Evolutionary conservation across 208 protist species (phyloP).

Genomic region (Acanthamoeba castellanii): DNA sequence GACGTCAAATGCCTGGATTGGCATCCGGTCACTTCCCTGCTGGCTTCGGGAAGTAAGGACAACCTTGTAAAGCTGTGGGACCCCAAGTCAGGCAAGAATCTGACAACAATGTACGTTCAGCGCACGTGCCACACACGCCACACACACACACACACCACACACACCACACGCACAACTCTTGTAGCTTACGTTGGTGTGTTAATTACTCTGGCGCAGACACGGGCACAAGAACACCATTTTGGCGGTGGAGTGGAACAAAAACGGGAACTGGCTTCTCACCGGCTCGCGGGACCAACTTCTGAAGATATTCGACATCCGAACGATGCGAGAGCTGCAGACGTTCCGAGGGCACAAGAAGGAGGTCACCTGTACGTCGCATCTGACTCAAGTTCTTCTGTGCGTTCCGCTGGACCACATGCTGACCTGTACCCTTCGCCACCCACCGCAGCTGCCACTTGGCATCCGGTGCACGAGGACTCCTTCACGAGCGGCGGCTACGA

Average conservation of each 20-base stretch:
- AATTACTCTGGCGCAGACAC: conserved; percentile 71
- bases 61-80: conserved; percentile 94
- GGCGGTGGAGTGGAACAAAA: conserved; percentile 89
- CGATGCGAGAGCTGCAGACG: conserved; percentile 88
- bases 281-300: conserved; percentile 87
- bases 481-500: conserved; percentile 91
- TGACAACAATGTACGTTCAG: conserved; percentile 86
- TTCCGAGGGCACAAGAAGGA: conserved; percentile 92
- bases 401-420: neutral
- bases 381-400: no score
- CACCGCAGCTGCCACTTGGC: conserved; percentile 86
- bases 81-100: conserved; percentile 83
- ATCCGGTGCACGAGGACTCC: conserved; percentile 92
- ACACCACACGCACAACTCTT: neutral
- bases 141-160: conserved; percentile 8
- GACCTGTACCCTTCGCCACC: no score
- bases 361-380: conserved; percentile 79
- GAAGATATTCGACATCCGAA: conserved; percentile 92
- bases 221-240: conserved; percentile 89
- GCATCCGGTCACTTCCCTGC: conserved; percentile 92
- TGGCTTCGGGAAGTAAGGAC: conserved; percentile 91
- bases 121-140: neutral
- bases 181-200: neutral
- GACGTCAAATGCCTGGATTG: conserved; percentile 92
- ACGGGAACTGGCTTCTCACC: conserved; percentile 92